A percentile compares a stretch with the other conserved stretches of the same genome.
Conservation (phyloP, 495 filamentous ascomycete species). For the Pseudomonodictys pantanalensis region DNA sequence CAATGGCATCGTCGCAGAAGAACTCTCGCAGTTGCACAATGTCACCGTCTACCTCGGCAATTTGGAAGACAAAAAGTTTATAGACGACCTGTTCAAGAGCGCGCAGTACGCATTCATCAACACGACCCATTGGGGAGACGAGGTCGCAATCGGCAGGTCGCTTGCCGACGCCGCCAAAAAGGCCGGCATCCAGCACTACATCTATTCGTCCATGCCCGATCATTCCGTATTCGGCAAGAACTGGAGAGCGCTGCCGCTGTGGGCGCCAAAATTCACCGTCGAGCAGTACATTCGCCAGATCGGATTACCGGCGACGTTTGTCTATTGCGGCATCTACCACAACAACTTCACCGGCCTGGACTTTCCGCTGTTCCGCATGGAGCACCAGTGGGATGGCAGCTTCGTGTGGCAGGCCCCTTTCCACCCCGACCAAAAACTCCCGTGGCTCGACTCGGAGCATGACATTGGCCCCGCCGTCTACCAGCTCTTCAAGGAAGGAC, state of each 20-base stretch:
- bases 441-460: slow-evolving; percentile 98
- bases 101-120: slow-evolving; percentile 94
- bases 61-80: slow-evolving; percentile 68
- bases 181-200: slow-evolving; percentile 81
- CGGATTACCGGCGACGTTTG: slow-evolving; percentile 80
- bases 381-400: slow-evolving; percentile 73
- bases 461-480: slow-evolving; percentile 92
- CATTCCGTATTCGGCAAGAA: slow-evolving; percentile 69
- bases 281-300: slow-evolving; percentile 87
- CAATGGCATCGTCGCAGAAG: slow-evolving; percentile 76
- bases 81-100: slow-evolving; percentile 74
- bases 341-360: slow-evolving; percentile 96
- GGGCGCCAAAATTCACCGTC: slow-evolving; percentile 86
- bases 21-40: slow-evolving; percentile 75
- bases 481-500: slow-evolving; percentile 93
- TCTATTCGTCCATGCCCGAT: slow-evolving; percentile 97
- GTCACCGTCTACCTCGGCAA: slow-evolving; percentile 80
- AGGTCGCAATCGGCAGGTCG: slow-evolving; percentile 79
- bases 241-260: slow-evolving; percentile 83
- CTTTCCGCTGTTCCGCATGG: slow-evolving; percentile 93
- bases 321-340: slow-evolving; percentile 97
- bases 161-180: slow-evolving; percentile 87
- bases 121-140: slow-evolving; percentile 96
- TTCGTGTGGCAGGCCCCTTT: slow-evolving; percentile 96
- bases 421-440: slow-evolving; percentile 78